These are phyloP conservation scores for Alternaria sp. DNA, from an alignment of 2,329 filamentous ascomycete species.

Conservation along the genomic window DNA sequence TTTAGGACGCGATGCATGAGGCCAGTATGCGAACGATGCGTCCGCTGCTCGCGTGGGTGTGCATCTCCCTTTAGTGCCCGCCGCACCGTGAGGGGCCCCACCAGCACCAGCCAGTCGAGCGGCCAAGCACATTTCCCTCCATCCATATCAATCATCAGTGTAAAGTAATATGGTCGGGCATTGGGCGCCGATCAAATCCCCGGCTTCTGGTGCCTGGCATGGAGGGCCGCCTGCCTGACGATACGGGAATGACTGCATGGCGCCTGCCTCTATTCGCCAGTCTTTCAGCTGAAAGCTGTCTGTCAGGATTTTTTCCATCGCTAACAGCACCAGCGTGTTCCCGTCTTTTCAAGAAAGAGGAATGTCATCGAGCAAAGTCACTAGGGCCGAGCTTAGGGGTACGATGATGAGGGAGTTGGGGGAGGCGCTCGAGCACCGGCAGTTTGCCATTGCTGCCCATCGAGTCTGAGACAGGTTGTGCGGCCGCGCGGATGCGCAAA, in stretches of 20 bases:
- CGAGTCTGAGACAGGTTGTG: slow-evolving; percentile 29
- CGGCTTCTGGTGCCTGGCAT: slow-evolving; percentile 32
- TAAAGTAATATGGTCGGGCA: slow-evolving; percentile 33
- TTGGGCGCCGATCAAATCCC: slow-evolving; percentile 38
- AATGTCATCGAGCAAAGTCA: background rate
- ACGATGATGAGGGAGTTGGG: background rate
- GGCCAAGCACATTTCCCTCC: slow-evolving; percentile 27
- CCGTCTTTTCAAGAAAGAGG: background rate
- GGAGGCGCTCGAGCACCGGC: slow-evolving; percentile 26
- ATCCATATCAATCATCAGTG: slow-evolving; percentile 21
- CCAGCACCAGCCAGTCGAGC: slow-evolving; percentile 24
- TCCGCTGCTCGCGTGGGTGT: slow-evolving; percentile 25
- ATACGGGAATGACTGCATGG: slow-evolving; percentile 32
- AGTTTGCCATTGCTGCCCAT: slow-evolving; percentile 37
- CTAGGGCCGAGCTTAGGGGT: background rate
- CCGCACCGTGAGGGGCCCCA: slow-evolving; percentile 23
- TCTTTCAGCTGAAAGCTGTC: slow-evolving; percentile 16
- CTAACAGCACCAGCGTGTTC: slow-evolving; percentile 6
- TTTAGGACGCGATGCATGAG: slow-evolving; percentile 15
- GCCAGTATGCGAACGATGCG: slow-evolving; percentile 30
- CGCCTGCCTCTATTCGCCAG: slow-evolving; percentile 25
- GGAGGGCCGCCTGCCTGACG: slow-evolving; percentile 16
- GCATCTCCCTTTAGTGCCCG: slow-evolving; percentile 31
- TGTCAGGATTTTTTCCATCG: slow-evolving; percentile 1
- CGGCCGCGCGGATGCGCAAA: slow-evolving; percentile 21